These are phyloP conservation scores for Thermothielavioides terrestris DNA, from an alignment of 495 filamentous ascomycete species.

Conservation along the genomic window DNA sequence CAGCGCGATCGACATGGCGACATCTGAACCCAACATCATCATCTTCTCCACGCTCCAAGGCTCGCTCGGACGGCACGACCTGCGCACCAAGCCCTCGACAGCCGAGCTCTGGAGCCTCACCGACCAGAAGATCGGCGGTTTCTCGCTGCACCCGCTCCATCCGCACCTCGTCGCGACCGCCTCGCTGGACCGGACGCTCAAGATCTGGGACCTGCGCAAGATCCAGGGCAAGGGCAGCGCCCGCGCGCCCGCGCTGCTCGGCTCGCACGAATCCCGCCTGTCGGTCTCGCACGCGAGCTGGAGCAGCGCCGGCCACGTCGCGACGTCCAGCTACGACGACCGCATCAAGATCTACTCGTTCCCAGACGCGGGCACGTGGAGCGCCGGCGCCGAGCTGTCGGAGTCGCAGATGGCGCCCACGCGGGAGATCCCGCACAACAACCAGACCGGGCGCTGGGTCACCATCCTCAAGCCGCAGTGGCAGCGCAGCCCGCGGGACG, in stretches of 20 bases:
- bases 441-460: conserved; percentile 79
- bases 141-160: conserved; percentile 66
- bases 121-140: conserved; percentile 94
- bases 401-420: conserved; percentile 60
- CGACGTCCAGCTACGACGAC: conserved; percentile 90
- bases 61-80: conserved; percentile 67
- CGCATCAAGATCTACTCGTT: conserved; percentile 88
- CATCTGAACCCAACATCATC: conserved; percentile 59
- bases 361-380: conserved; percentile 55
- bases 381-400: conserved; percentile 47
- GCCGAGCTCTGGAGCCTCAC: conserved; percentile 65
- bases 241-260: conserved; percentile 56
- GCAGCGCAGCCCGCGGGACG: conserved; percentile 69
- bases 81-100: conserved; percentile 47
- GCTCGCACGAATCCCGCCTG: conserved; percentile 70
- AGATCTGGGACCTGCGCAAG: conserved; percentile 88
- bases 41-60: conserved; percentile 86
- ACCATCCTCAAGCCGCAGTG: conserved; percentile 84
- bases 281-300: conserved; percentile 89
- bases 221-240: conserved; percentile 48
- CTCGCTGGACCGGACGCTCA: conserved; percentile 78
- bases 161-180: conserved; percentile 85
- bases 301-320: conserved; percentile 71
- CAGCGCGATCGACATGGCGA: conserved; percentile 69
- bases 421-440: conserved; percentile 73